Evolutionary conservation across 306 rosid species (phyloP).

Genomic region (Malus asiatica): DNA sequence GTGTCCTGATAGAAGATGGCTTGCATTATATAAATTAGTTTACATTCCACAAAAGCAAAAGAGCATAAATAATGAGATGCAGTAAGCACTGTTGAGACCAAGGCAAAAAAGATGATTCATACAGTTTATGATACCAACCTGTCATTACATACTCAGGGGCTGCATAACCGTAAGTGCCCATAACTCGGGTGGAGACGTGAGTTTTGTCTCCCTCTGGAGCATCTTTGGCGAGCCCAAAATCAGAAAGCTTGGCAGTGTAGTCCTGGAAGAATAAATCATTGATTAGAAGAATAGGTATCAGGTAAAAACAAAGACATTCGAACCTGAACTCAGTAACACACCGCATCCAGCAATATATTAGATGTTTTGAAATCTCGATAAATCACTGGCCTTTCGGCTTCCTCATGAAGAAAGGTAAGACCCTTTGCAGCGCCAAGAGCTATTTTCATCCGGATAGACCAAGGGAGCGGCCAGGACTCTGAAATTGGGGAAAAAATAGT

Average conservation of each 20-base stretch:
- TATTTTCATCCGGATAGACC: slow-evolving; percentile 51
- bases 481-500: neutral
- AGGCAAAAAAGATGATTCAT: neutral
- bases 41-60: neutral
- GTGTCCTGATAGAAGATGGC: slow-evolving; percentile 39
- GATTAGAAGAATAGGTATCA: neutral
- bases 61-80: neutral
- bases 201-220: slow-evolving; percentile 53
- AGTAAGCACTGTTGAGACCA: neutral
- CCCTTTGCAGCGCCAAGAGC: slow-evolving; percentile 62
- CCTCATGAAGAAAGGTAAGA: slow-evolving; percentile 64
- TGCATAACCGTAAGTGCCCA: slow-evolving; percentile 62
- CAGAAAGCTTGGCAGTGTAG: slow-evolving; percentile 58
- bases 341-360: slow-evolving; percentile 50
- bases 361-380: slow-evolving; percentile 67
- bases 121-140: slow-evolving; percentile 34
- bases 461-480: slow-evolving; percentile 39
- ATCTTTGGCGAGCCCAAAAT: slow-evolving; percentile 62
- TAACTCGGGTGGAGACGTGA: slow-evolving; percentile 51
- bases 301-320: neutral
- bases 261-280: slow-evolving; percentile 31
- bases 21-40: neutral
- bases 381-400: slow-evolving; percentile 42
- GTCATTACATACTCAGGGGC: slow-evolving; percentile 64
- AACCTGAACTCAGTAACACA: slow-evolving; percentile 4